Base-by-base conservation (phyloP, 2,329 filamentous ascomycete species). In the Phialocephala sp. region DNA sequence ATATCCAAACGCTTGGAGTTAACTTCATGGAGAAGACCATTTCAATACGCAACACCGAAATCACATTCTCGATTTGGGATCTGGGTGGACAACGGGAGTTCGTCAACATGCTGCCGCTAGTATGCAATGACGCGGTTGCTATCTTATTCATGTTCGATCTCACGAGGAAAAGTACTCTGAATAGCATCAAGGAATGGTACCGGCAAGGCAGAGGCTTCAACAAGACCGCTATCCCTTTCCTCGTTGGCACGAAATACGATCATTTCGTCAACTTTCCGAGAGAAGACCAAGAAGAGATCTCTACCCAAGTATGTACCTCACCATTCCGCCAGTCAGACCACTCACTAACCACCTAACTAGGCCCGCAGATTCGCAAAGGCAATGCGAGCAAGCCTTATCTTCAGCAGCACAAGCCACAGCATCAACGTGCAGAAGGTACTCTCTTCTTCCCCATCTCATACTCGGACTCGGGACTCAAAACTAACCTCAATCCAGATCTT, bases 1-100 rank as follows among this genome's bases (percentile, higher is more conserved):
- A 99, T 80, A 99, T 99, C 76, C 95, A 99, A 81, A 99, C 95
- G 24, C 83, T 99, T 54, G 95, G 95, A 72, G 95, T 99, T 80
- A 99, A 99, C 80, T 99, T 99, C 80, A 99, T 99, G 95, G 95
- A 99, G 80, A 99, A 99, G 85, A 99, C 95, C 41, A 99, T 99
- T 77, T 97, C 93, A 69, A 99, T 99, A 79, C 91, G 95, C 68
- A 99, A 99, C 80, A 99, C 95, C 18, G 95, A 99, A 80, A 99
- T 99, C 79, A 99, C 95, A 52, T 99, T 99, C 81, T 97, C 93
- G 68, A 99, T 99, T 77, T 99, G 95, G 95, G 95, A 99, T 83
- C 81, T 99, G 63, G 95, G 95, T 73, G 95, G 95, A 71, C 95
- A 99, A 83, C 90, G 95, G 76, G 95, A 99, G 81, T 99, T 99